Evolutionary conservation across 2,329 filamentous ascomycete species (phyloP), one percentile per base, ranked within the genome.

Genomic region (Diaporthe batatas): DNA sequence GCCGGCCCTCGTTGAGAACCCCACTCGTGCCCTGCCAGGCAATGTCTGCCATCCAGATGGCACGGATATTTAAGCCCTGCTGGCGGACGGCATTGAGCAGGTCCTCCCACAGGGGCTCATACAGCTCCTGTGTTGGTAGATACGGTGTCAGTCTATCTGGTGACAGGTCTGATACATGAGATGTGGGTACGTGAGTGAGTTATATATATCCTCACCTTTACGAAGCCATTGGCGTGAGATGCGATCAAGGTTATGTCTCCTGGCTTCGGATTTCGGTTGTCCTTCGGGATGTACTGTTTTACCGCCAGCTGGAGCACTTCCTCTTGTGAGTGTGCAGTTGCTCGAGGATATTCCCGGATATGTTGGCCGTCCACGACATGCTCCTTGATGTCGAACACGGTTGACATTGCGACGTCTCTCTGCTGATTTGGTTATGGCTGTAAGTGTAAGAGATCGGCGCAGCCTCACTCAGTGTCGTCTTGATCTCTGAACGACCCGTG

Each of bases 1-100:
- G 84, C 14, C 87, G 85, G 53, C 86, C 80, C 82, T 95, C 92
- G 80, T 98, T 98, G 54, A 97, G 79, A 14, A 93, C 84, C 51
- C 92, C 91, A 79, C 93, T 97, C 78, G 90, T 86, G 47, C 95
- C 95, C 84, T 98, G 94, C 80, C 94, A 92, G 39, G 94, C 91
- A n/a, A 93, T 90, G 83, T 98, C 96, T 75, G 94, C 91, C 77
- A 98, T 96, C 93, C 94, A 98, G 77, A 98, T 95, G 75, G 89
- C 87, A 72, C 94, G 90, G 77, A 98, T 94, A 2, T 88, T 86
- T 77, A 97, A 89, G 23, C 90, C 91, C 71, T 87, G 84, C 18
- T 82, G 80, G 76, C 88, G 87, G 7, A 91, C 84, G 23, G 86
- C 84, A 23, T 86, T 82, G 76, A 93, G 85, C 1, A 98, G 85